These are phyloP conservation scores for Suillus subluteus DNA, from an alignment of 768 basidiomycete species.

Conservation along the genomic window DNA sequence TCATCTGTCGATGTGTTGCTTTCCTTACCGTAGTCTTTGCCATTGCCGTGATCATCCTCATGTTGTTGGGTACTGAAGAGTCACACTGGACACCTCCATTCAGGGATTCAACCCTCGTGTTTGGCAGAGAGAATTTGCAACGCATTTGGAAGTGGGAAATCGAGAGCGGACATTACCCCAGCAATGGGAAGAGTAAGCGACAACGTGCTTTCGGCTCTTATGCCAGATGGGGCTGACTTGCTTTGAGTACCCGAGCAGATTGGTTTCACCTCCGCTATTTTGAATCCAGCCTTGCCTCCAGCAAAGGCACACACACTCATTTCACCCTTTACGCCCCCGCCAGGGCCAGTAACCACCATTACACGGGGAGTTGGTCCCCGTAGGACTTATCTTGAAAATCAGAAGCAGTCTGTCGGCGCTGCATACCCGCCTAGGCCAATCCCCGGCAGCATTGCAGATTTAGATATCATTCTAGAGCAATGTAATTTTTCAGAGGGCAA, in stretches of 20 bases:
- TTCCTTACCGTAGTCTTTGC: conserved; percentile 55
- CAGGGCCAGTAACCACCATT: conserved; percentile 42
- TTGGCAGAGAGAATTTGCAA: conserved; percentile 69
- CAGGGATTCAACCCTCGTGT: conserved; percentile 71
- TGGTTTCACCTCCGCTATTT: conserved; percentile 54
- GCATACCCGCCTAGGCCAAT: conserved; percentile 87
- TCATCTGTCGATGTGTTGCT: conserved; percentile 54
- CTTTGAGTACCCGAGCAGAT: conserved; percentile 64
- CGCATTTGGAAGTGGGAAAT: conserved; percentile 95
- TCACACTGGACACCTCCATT: conserved; percentile 40
- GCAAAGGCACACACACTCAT: conserved; percentile 49
- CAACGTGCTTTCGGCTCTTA: conserved; percentile 16
- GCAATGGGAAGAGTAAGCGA: conserved; percentile 63
- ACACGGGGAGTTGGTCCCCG: conserved; percentile 73
- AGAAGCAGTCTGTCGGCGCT: conserved; percentile 57
- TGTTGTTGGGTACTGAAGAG: conserved; percentile 46
- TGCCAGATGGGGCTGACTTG: conserved; percentile 7
- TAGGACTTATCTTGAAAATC: conserved; percentile 74
- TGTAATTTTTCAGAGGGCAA: conserved; percentile 81
- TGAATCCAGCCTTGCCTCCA: conserved; percentile 70
- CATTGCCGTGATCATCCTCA: conserved; percentile 44
- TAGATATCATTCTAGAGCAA: conserved; percentile 84
- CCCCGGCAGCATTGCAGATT: conserved; percentile 80
- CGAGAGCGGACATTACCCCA: conserved; percentile 87
- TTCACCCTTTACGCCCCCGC: conserved; percentile 50